A percentile compares a stretch with the other conserved stretches of the same genome.
These are phyloP conservation scores for Manihot esculenta DNA, from an alignment of 441 rosid species.

Conservation along the genomic window DNA sequence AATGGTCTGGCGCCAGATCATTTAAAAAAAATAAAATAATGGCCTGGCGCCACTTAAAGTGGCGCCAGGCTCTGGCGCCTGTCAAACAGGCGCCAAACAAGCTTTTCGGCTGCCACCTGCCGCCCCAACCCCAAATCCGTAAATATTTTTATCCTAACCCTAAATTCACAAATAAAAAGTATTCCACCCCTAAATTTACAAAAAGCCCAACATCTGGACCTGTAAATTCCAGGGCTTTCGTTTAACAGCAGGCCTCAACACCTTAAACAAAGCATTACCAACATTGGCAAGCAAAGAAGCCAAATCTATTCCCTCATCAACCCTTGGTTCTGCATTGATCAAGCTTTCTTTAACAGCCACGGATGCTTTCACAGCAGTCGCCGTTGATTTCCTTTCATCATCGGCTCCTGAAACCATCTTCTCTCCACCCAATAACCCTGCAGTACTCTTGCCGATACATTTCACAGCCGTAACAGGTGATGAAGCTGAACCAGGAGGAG, in stretches of 20 bases:
- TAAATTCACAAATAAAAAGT: too few relatives aligned
- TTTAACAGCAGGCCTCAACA: constrained; percentile 26
- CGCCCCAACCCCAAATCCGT: too few relatives aligned
- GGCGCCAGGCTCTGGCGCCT: too few relatives aligned
- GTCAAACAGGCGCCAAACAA: too few relatives aligned
- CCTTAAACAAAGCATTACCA: constrained; percentile 20
- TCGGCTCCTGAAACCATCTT: constrained; percentile 18
- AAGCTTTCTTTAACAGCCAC: constrained; percentile 18
- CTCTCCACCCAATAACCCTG: constrained; percentile 29
- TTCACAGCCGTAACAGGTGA: constrained; percentile 21
- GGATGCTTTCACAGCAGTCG: constrained; percentile 30
- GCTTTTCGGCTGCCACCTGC: too few relatives aligned
- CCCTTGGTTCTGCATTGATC: constrained; percentile 20
- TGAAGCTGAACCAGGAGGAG: constrained; percentile 22
- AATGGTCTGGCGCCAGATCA: too few relatives aligned
- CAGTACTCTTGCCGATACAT: constrained; percentile 26
- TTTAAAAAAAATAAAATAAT: too few relatives aligned
- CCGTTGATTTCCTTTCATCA: constrained; percentile 30
- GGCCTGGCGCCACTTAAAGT: too few relatives aligned
- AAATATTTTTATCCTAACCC: too few relatives aligned
- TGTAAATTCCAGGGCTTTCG: constrained; percentile 32
- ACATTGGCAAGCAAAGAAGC: constrained; percentile 26
- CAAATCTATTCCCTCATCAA: constrained; percentile 25
- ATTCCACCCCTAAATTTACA: too few relatives aligned
- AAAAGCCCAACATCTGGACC: constrained; percentile 42